These are phyloP conservation scores for Pelargonium myrrhifolium DNA, from an alignment of 441 rosid genomes.

Conservation along the genomic window DNA sequence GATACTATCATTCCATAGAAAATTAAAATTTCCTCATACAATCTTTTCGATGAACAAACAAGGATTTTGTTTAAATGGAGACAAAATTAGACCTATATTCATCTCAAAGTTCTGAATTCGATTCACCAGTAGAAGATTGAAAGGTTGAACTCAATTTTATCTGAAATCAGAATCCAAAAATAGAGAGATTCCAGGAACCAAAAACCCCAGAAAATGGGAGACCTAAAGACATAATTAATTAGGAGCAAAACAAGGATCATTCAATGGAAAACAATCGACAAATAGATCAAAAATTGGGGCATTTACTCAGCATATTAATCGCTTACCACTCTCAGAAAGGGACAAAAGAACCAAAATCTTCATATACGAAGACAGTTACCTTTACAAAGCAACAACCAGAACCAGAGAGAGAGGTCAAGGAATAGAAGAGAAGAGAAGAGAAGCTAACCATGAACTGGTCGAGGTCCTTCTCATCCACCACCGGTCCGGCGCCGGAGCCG, in stretches of 20 bases:
- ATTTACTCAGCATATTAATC: not conserved
- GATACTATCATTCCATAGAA: conserved; percentile 11
- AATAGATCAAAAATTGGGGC: not conserved
- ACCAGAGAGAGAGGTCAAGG: not conserved
- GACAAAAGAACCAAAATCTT: not conserved
- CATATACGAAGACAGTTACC: too few relatives aligned
- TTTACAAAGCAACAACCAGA: too few relatives aligned
- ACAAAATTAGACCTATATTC: not conserved
- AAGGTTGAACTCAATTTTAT: not conserved
- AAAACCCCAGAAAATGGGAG: not conserved
- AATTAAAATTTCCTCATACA: conserved; percentile 7
- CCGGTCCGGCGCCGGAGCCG: conserved; percentile 12
- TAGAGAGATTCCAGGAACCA: not conserved
- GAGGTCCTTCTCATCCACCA: conserved; percentile 26
- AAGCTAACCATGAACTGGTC: conserved; percentile 35
- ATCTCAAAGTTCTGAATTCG: not conserved
- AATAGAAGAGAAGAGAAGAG: conserved; percentile 1
- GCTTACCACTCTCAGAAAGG: not conserved
- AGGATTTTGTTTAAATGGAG: not conserved
- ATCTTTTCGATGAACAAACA: conserved; percentile 5
- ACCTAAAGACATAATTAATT: not conserved
- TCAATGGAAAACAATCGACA: not conserved
- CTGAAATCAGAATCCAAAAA: not conserved
- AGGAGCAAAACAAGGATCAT: not conserved
- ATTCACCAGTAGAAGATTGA: not conserved